These are phyloP conservation scores for Aureobasidium sp. DNA, from an alignment of 2,329 filamentous ascomycete genomes.

Conservation along the genomic window DNA sequence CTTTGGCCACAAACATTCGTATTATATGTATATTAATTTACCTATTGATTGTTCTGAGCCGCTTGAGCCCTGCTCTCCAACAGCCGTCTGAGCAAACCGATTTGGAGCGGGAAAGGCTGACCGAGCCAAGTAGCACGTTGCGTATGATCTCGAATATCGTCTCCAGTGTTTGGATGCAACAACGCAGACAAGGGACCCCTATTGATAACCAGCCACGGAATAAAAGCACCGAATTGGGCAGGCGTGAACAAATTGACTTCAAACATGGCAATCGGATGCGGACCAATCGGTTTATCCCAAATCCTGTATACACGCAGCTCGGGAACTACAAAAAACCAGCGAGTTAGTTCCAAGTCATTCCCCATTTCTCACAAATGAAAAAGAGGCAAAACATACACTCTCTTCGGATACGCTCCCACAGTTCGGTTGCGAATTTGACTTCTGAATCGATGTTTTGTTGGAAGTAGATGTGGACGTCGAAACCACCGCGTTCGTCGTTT, in stretches of 20 bases:
- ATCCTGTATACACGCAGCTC: slow-evolving; percentile 76
- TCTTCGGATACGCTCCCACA: slow-evolving; percentile 70
- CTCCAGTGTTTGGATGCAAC: slow-evolving; percentile 75
- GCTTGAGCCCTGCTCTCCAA: slow-evolving; percentile 8
- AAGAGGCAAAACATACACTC: slow-evolving; percentile 55
- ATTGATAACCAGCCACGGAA: slow-evolving; percentile 78
- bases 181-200: slow-evolving; percentile 72
- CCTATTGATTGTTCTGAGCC: neutral
- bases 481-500: slow-evolving; percentile 61
- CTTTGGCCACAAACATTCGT: neutral
- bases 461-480: slow-evolving; percentile 86
- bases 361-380: neutral
- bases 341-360: neutral
- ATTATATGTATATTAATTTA: neutral
- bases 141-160: slow-evolving; percentile 56
- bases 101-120: slow-evolving; percentile 55
- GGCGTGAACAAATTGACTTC: slow-evolving; percentile 86
- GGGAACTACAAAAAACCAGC: slow-evolving; percentile 52
- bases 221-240: slow-evolving; percentile 77
- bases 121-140: slow-evolving; percentile 70
- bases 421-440: slow-evolving; percentile 57
- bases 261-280: slow-evolving; percentile 82
- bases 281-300: slow-evolving; percentile 71
- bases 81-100: slow-evolving; percentile 41
- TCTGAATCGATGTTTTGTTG: slow-evolving; percentile 57